These are phyloP conservation scores for Cerioporus squamosus DNA, from an alignment of 1,284 basidiomycete species.

Conservation along the genomic window DNA sequence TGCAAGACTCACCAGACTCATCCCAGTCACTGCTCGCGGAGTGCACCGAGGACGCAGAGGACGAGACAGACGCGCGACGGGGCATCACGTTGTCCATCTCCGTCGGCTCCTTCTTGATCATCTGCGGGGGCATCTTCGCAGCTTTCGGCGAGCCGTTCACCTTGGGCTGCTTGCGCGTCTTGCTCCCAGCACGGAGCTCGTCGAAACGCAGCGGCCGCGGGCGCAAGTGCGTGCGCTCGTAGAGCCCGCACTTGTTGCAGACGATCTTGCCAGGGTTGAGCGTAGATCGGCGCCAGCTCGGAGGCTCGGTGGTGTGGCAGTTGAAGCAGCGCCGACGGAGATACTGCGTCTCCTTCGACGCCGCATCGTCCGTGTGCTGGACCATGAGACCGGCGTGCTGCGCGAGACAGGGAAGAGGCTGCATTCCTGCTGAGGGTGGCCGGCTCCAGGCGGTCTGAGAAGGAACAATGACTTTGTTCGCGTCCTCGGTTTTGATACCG, in stretches of 20 bases:
- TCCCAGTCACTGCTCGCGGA: slow-evolving; percentile 72
- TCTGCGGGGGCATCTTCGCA: slow-evolving; percentile 38
- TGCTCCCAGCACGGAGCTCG: slow-evolving; percentile 80
- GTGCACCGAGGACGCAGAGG: slow-evolving; percentile 55
- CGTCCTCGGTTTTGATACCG: slow-evolving; percentile 67
- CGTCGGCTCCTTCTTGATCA: slow-evolving; percentile 68
- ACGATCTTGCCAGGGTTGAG: slow-evolving; percentile 89
- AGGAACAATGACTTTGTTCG: slow-evolving; percentile 58
- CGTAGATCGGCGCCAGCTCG: slow-evolving; percentile 82
- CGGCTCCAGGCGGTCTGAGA: slow-evolving; percentile 55
- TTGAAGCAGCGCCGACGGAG: slow-evolving; percentile 84
- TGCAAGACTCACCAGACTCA: slow-evolving; percentile 62
- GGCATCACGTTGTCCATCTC: slow-evolving; percentile 43
- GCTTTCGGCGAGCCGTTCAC: slow-evolving; percentile 43
- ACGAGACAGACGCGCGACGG: slow-evolving; percentile 64
- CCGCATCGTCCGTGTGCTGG: slow-evolving; percentile 86
- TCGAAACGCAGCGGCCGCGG: slow-evolving; percentile 82
- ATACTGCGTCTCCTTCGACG: slow-evolving; percentile 85
- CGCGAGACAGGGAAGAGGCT: slow-evolving; percentile 50
- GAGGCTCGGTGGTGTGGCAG: slow-evolving; percentile 86
- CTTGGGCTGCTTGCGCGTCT: slow-evolving; percentile 68
- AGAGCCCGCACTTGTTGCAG: slow-evolving; percentile 88
- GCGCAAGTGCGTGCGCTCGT: slow-evolving; percentile 82
- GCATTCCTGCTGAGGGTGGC: slow-evolving; percentile 38
- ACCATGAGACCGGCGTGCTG: slow-evolving; percentile 66